phyloP scores from a whole-genome alignment of 371 early-diverging fungal genomes.

The Synchytrium microbalum region DNA sequence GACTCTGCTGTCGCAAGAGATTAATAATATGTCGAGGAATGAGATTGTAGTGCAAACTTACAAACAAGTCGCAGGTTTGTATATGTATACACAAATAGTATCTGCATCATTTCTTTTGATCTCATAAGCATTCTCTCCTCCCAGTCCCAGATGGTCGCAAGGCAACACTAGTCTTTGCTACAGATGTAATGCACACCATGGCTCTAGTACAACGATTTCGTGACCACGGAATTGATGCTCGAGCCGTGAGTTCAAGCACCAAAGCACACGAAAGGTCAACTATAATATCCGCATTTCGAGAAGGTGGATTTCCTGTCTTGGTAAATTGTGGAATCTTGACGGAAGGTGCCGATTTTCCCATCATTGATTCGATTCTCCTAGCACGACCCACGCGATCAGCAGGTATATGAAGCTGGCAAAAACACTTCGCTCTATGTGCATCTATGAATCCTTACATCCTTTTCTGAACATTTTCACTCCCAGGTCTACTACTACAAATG shows the following conservation, averaged over 20 bases:
- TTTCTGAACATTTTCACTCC: no score
- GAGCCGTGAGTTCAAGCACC: conserved; percentile 58
- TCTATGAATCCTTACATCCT: no score
- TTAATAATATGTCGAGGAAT: no score
- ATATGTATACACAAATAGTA: neutral
- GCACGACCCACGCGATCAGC: conserved; percentile 77
- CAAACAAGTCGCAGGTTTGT: neutral
- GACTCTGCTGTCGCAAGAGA: no score
- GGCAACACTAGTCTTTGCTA: conserved; percentile 82
- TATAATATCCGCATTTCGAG: conserved; percentile 52
- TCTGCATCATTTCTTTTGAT: no score
- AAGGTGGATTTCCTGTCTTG: conserved; percentile 63
- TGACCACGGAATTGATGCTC: conserved; percentile 49
- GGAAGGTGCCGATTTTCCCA: conserved; percentile 71
- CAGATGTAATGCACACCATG: conserved; percentile 66
- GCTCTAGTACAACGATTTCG: conserved; percentile 51
- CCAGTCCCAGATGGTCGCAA: no score
- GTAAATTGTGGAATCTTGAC: conserved; percentile 72
- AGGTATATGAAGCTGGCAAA: no score
- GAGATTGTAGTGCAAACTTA: no score
- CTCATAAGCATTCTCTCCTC: no score
- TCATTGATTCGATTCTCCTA: conserved; percentile 79
- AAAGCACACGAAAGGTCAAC: conserved; percentile 41
- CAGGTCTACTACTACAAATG: conserved; percentile 91
- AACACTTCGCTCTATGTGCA: no score